phyloP scores from a whole-genome alignment of 2,329 filamentous ascomycete species.

The Paecilomyces variotii region DNA sequence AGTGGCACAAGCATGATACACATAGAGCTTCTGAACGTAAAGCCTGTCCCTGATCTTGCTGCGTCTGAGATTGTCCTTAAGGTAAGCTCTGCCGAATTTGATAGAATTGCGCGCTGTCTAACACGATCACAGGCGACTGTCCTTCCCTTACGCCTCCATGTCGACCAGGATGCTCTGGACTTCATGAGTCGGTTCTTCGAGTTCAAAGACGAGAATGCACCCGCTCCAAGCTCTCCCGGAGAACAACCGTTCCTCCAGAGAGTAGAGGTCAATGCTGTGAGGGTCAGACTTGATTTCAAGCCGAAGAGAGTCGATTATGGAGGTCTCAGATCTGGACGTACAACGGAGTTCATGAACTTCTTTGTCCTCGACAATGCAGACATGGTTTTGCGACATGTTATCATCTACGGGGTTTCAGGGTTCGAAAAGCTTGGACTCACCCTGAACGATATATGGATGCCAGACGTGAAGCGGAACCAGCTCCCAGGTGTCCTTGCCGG shows the following conservation, averaged over 20 bases:
- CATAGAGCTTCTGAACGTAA: conserved; percentile 78
- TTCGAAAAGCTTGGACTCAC: conserved; percentile 86
- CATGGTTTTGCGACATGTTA: conserved; percentile 77
- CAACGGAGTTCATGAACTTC: conserved; percentile 98
- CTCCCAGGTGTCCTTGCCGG: conserved; percentile 83
- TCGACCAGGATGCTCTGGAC: conserved; percentile 94
- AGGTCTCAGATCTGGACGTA: conserved; percentile 83
- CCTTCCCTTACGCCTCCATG: conserved; percentile 80
- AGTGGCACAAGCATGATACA: conserved; percentile 84
- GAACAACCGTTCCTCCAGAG: conserved; percentile 84
- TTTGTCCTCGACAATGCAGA: conserved; percentile 82
- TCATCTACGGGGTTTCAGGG: conserved; percentile 84
- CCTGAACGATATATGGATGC: conserved; percentile 94
- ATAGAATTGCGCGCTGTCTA: not conserved
- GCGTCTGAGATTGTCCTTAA: conserved; percentile 85
- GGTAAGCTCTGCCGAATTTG: conserved; percentile 29
- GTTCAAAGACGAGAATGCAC: conserved; percentile 70
- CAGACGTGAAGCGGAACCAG: conserved; percentile 82
- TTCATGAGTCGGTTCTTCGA: conserved; percentile 97
- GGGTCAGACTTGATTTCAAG: conserved; percentile 89
- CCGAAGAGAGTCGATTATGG: conserved; percentile 96
- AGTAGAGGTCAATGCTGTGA: conserved; percentile 75
- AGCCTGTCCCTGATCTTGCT: conserved; percentile 72
- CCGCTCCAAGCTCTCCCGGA: conserved; percentile 50
- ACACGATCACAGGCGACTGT: conserved; percentile 50